These are phyloP conservation scores for Sclerotinia minor DNA, from an alignment of 2,329 filamentous ascomycete species.

Conservation along the genomic window DNA sequence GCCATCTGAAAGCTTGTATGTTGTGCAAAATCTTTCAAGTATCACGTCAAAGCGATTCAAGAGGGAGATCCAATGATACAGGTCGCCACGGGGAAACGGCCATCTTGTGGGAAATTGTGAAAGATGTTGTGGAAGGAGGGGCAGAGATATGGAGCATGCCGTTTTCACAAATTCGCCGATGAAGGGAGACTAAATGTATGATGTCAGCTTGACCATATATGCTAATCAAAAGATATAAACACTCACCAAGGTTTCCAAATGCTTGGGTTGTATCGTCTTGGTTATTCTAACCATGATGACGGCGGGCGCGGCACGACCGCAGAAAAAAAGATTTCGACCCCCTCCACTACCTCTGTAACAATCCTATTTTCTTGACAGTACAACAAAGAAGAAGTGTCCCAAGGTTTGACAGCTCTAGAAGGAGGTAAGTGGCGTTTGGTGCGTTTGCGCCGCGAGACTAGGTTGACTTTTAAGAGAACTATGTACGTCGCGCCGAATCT, in stretches of 20 bases:
- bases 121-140: constrained; percentile 75
- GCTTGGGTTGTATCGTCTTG: constrained; percentile 66
- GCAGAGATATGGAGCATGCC: constrained; percentile 68
- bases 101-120: constrained; percentile 81
- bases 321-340: constrained; percentile 42
- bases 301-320: constrained; percentile 60
- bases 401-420: constrained; percentile 40
- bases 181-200: constrained; percentile 72
- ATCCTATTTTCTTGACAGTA: constrained; percentile 37
- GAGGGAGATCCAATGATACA: constrained; percentile 97
- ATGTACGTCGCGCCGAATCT: constrained; percentile 27
- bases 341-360: constrained; percentile 51
- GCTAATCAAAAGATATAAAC: not conserved
- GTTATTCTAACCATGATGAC: constrained; percentile 68
- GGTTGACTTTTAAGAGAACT: constrained; percentile 22
- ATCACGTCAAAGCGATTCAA: constrained; percentile 92
- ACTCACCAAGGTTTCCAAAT: constrained; percentile 66
- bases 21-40: constrained; percentile 75
- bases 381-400: constrained; percentile 41
- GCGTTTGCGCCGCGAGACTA: constrained; percentile 23
- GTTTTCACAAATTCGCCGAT: constrained; percentile 76
- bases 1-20: constrained; percentile 76
- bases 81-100: constrained; percentile 92
- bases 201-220: constrained; percentile 27
- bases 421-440: constrained; percentile 24